Evolutionary conservation across 305 asterid species (phyloP).

Genomic region (Solanum hybrid): DNA sequence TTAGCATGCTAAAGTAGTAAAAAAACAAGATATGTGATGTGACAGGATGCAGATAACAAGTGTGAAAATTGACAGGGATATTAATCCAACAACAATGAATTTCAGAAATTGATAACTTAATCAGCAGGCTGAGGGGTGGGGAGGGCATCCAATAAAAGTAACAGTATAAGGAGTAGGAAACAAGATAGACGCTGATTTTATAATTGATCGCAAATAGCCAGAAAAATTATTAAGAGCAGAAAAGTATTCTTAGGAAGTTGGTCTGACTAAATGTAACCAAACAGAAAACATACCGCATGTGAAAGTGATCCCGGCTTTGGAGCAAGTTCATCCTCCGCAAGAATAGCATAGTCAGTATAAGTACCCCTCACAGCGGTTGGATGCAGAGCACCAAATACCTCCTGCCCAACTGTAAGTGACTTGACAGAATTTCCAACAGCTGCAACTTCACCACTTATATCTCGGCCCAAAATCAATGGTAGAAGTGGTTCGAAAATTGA

Average conservation of each 20-base stretch:
- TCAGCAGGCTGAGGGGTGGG: neutral
- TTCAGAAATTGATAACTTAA: neutral
- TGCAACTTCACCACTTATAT: conserved; percentile 91
- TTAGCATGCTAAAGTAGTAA: neutral
- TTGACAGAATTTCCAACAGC: conserved; percentile 68
- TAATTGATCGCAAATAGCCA: neutral
- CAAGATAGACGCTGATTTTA: neutral
- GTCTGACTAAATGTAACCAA: neutral
- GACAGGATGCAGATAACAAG: neutral
- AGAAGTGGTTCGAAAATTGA: conserved; percentile 73
- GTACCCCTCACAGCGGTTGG: conserved; percentile 98
- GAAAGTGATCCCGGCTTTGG: conserved; percentile 68
- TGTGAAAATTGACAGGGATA: neutral
- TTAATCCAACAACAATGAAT: neutral
- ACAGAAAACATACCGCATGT: conserved; percentile 56
- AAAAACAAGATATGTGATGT: neutral
- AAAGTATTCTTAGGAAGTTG: neutral
- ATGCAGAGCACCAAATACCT: conserved; percentile 94
- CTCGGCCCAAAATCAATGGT: conserved; percentile 92
- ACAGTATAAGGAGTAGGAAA: neutral
- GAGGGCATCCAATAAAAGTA: neutral
- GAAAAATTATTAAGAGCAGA: neutral
- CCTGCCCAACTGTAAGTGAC: conserved; percentile 66
- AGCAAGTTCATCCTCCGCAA: conserved; percentile 70
- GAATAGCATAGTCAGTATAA: conserved; percentile 77